Base-by-base conservation (phyloP, 768 basidiomycete species). In the Podaxis sp. region DNA sequence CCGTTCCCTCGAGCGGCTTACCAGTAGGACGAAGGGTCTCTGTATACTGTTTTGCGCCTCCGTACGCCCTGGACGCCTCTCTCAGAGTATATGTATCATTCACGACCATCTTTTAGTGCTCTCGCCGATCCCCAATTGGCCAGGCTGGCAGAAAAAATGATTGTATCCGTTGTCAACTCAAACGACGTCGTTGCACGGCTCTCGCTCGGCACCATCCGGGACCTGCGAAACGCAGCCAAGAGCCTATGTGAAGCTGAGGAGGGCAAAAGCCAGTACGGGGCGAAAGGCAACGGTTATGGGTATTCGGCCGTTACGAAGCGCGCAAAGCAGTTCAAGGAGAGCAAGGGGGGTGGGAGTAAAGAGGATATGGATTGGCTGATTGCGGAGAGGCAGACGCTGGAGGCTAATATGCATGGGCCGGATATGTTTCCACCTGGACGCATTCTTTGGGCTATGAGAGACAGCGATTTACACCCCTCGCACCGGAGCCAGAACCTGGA, bases 131-230 rank as follows among this genome's bases (percentile, higher is more conserved):
- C 84, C 1, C 76, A 79, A 15, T 79, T 94, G 17, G 81, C 85
- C 59, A 81, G 78, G 47, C 79, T 90, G 24, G 81, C 87, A 1
- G 78, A 82, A 46, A 80, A 82, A 43, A 77, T 94, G 22, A 85
- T 94, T 62, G 82, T 85, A 8, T 92, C 91, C 4, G 88, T 94
- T 65, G 86, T 92, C 0, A 89, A 93, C 73, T 92, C 91, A 8
- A 87, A 91, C 70, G 92, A 94, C 65, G 80, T 92, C 63, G 89
- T 94, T 24, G 85, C 90, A 2, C 81, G 93, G 29, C 77, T 94
- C 2, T 92, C 90, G 0, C 76, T 94, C 2, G 91, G 91, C 8
- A 85, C 89, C 40, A 83, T 93, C 22, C 83, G 87, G 13, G 91
- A 94, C 70, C 79, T 94, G 19, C 84, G 82, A 49, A 85, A 89